Conservation (phyloP, 2,329 filamentous ascomycete genomes). For the Diaporthe destruens region DNA sequence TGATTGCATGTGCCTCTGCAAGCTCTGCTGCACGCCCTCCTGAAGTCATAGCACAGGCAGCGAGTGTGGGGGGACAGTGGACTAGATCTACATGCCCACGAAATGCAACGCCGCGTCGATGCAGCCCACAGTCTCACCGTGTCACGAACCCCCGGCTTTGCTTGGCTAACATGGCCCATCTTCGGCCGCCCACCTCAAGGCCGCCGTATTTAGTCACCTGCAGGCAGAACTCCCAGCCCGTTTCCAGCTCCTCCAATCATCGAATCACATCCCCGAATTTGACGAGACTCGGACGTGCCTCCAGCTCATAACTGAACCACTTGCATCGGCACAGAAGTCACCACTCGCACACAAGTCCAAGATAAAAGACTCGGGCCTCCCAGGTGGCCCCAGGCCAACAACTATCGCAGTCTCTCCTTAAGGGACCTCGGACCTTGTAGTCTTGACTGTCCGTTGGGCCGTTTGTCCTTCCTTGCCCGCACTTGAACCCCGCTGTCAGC, state of each 20-base stretch:
- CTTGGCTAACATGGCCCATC: background rate
- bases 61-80: conserved; percentile 13
- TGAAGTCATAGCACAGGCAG: too few relatives aligned
- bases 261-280: conserved; percentile 15
- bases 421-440: background rate
- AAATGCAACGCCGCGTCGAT: conserved; percentile 18
- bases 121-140: conserved; percentile 29
- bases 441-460: background rate
- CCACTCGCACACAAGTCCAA: background rate
- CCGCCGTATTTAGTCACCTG: conserved; percentile 21
- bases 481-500: background rate
- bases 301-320: conserved; percentile 19
- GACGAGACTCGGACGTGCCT: conserved; percentile 14
- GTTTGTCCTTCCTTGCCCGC: background rate
- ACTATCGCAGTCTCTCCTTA: background rate
- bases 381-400: background rate
- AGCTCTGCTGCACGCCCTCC: too few relatives aligned
- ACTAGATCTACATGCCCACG: background rate
- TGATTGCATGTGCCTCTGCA: conserved; percentile 15
- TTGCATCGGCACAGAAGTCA: background rate
- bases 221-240: conserved; percentile 16
- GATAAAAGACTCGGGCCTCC: conserved; percentile 14
- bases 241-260: background rate
- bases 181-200: conserved; percentile 22
- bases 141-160: background rate